These are phyloP conservation scores for Melastoma malabathricum DNA, from an alignment of 345 rosid species.

Conservation along the genomic window DNA sequence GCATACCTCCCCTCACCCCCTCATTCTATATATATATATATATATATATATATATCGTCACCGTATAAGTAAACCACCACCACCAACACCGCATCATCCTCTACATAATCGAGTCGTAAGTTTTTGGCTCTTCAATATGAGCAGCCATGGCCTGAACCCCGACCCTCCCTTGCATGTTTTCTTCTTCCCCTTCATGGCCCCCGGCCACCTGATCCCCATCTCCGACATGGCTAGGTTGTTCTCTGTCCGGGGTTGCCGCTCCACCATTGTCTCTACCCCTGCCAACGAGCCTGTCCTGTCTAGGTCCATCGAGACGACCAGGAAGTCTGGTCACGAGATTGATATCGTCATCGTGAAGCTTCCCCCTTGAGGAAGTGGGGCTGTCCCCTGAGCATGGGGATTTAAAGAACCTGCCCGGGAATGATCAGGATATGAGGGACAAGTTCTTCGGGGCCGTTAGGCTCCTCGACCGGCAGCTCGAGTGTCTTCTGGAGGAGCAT, in stretches of 20 bases:
- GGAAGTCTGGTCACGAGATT: conserved; percentile 10
- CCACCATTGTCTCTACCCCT: conserved; percentile 23
- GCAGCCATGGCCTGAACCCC: not conserved
- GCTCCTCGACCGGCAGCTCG: conserved; percentile 16
- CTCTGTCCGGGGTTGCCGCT: conserved; percentile 13
- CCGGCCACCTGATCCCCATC: conserved; percentile 24
- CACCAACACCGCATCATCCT: no score
- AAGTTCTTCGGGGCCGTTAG: conserved; percentile 6
- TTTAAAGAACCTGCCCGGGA: not conserved
- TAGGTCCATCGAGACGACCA: conserved; percentile 5
- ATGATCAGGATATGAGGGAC: not conserved
- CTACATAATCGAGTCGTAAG: no score
- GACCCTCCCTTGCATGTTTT: conserved; percentile 13
- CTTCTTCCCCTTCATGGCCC: conserved; percentile 25
- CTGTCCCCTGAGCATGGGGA: conserved; percentile 16
- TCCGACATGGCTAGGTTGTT: conserved; percentile 27
- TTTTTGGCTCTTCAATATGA: no score
- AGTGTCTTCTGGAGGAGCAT: conserved; percentile 9
- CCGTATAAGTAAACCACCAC: no score
- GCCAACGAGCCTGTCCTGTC: conserved; percentile 8
- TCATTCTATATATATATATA: no score
- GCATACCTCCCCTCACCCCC: no score
- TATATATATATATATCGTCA: no score
- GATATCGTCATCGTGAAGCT: conserved; percentile 9
- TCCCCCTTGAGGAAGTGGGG: conserved; percentile 13